Evolutionary conservation across 2,329 filamentous ascomycete genomes (phyloP), one percentile per base, ranked within the genome.

Genomic region (Pseudogymnoascus sp.): DNA sequence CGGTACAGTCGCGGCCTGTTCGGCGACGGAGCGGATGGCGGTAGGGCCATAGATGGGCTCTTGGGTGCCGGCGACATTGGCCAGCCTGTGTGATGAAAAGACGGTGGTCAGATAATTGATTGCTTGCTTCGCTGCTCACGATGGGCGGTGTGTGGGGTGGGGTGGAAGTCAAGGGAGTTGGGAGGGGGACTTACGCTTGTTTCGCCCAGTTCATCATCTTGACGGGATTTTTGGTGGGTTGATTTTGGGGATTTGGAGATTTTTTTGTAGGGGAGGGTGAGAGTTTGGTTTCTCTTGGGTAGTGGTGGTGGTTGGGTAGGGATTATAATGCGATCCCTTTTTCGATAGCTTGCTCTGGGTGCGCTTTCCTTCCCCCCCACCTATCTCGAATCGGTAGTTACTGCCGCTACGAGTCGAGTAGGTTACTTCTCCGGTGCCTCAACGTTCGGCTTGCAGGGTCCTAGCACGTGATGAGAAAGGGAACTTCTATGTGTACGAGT

Each of bases 151-250:
- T 61, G 54, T 64, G 47, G 63, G 59, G 39, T 63, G 60, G 12
- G 22, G 22, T n/a, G 22, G 14, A 5, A 4, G 41, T 8, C 28
- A 57, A 58, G 65, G 59, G 63, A 61, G 59, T n/a, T n/a, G n/a
- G n/a, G n/a, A n/a, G n/a, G n/a, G 61, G 54, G 59, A 78, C 89
- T 77, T 80, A 94, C 91, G 88, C 86, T 77, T 93, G 88, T 78
- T 96, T 94, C 69, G 91, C 87, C 91, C 91, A 97, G 80, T 91
- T 94, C 80, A 96, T 92, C 87, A 90, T 94, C 75, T 72, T 82
- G 74, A 68, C 65, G 54, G 12, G 25, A 50, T 30, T 50, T 30
- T 16, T 2, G 14, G 22, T 18, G n/a, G n/a, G 16, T 12, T 25
- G 8, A 7, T 12, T 18, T 47, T n/a, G n/a, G n/a, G 16, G 7